Conservation (phyloP, 208 protist genomes). For the Leishmania arabica region DNA sequence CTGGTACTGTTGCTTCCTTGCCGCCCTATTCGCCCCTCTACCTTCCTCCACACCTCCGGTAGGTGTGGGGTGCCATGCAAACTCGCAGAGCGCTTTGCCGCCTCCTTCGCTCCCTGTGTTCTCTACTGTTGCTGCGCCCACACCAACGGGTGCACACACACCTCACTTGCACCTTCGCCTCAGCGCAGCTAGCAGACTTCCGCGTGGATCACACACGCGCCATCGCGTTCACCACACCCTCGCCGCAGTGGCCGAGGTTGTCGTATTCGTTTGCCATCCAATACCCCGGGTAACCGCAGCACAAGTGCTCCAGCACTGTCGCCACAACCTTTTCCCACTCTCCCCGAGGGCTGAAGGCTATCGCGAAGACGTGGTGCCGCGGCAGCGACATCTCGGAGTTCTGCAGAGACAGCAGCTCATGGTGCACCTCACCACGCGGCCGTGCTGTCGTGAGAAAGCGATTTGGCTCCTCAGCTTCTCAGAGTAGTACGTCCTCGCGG, state of each 20-base stretch:
- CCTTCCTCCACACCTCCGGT: background rate
- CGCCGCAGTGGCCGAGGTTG: slow-evolving; percentile 18
- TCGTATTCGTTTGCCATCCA: slow-evolving; percentile 23
- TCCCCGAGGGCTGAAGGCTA: slow-evolving; percentile 5
- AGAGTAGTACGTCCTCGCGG: slow-evolving; percentile 10
- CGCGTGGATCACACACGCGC: slow-evolving; percentile 7
- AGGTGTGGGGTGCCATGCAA: background rate
- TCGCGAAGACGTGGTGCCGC: slow-evolving; percentile 29
- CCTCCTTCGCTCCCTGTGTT: background rate
- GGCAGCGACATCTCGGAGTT: slow-evolving; percentile 12
- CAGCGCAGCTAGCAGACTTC: slow-evolving; percentile 6
- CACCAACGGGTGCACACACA: background rate
- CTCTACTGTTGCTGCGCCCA: background rate
- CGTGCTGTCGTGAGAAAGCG: slow-evolving; percentile 31
- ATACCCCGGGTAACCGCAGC: slow-evolving; percentile 18
- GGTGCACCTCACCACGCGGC: slow-evolving; percentile 19
- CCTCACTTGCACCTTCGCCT: background rate
- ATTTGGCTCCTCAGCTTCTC: slow-evolving; percentile 7
- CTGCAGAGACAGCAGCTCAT: slow-evolving; percentile 22
- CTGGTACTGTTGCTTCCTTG: background rate
- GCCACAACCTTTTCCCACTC: slow-evolving; percentile 18
- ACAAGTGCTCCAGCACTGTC: slow-evolving; percentile 5
- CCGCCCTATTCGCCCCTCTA: background rate
- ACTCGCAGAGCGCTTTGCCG: background rate
- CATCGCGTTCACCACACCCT: slow-evolving; percentile 19